These are phyloP conservation scores for Wilcoxina mikolae DNA, from an alignment of 495 filamentous ascomycete species.

Conservation along the genomic window DNA sequence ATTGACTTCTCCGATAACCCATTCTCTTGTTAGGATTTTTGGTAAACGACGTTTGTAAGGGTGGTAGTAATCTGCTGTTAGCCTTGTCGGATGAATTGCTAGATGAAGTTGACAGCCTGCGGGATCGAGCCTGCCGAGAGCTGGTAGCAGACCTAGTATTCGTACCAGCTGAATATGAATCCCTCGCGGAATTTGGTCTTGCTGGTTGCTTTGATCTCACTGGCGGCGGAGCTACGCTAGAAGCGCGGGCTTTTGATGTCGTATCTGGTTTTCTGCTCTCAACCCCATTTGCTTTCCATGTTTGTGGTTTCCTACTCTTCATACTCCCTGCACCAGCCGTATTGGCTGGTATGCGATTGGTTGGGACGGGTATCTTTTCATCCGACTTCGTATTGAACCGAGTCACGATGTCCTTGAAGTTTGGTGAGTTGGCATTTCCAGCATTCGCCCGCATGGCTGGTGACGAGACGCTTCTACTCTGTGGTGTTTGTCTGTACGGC, in stretches of 20 bases:
- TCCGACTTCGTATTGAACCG: conserved; percentile 46
- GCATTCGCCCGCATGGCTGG: conserved; percentile 14
- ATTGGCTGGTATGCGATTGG: conserved; percentile 25
- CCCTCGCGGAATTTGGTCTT: conserved; percentile 1
- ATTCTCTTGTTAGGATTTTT: conserved; percentile 13
- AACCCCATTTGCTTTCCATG: conserved; percentile 22
- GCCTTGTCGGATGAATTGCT: conserved; percentile 6
- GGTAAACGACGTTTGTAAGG: conserved; percentile 22
- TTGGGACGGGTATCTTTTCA: conserved; percentile 36
- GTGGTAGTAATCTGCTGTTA: conserved; percentile 16
- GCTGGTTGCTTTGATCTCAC: conserved; percentile 2
- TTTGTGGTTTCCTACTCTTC: conserved; percentile 21
- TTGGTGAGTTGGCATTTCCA: conserved; percentile 32
- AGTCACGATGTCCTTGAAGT: conserved; percentile 47
- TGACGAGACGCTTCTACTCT: conserved; percentile 21
- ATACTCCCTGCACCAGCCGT: conserved; percentile 11
- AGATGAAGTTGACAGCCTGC: conserved; percentile 9
- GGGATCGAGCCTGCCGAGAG: conserved; percentile 3
- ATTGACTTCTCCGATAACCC: conserved; percentile 22
- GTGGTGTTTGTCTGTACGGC: conserved; percentile 20
- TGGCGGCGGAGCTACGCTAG: not conserved
- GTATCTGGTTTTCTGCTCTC: conserved; percentile 12
- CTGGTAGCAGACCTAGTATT: not conserved
- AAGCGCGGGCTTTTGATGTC: conserved; percentile 6
- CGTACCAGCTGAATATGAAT: not conserved